Evolutionary conservation across 768 basidiomycete species (phyloP), one percentile per base, ranked within the genome.

Genomic region (Kwoniella bestiolae): DNA sequence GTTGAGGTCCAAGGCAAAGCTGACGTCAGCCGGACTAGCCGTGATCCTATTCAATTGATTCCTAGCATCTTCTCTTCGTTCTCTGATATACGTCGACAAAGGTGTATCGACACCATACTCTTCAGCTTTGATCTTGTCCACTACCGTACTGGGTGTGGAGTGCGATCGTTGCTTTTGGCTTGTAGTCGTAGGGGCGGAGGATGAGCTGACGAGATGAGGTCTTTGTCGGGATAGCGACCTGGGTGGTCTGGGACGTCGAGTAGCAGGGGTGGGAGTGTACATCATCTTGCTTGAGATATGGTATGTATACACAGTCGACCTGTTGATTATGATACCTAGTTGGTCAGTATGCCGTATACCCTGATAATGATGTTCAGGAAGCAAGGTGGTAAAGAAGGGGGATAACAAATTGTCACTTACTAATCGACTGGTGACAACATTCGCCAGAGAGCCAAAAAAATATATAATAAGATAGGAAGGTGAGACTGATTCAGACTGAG

Each of bases 241-340:
- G 6, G 74, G 74, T 16, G 74, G 74, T 41, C 71, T 67, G 57
- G 74, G 74, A 44, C 71, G 68, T 5, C 74, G 68, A 41, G 61
- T 46, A 23, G 67, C 41, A 16, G 74, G 64, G 18, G 66, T 65
- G 2, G 74, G 71, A 16, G 71, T 72, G 53, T 66, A 75, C 74
- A 75, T 75, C 68, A 72, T 75, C 47, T 44, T 61, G 60, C 25
- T 26, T 47, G 49, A 21, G n/a, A n/a, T n/a, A 51, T 4, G 14
- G 50, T 26, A 12, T 26, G 14, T 55, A 16, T 35, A 38, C 52
- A 28, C 31, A 53, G 23, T 3, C n/a, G 29, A 16, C 23, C 21
- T n/a, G n/a, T n/a, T n/a, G n/a, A n/a, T n/a, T n/a, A n/a, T n/a
- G n/a, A n/a, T n/a, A n/a, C n/a, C n/a, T n/a, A n/a, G n/a, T 23